phyloP scores from a whole-genome alignment of 768 basidiomycete genomes.

The Tulasnella sp. region DNA sequence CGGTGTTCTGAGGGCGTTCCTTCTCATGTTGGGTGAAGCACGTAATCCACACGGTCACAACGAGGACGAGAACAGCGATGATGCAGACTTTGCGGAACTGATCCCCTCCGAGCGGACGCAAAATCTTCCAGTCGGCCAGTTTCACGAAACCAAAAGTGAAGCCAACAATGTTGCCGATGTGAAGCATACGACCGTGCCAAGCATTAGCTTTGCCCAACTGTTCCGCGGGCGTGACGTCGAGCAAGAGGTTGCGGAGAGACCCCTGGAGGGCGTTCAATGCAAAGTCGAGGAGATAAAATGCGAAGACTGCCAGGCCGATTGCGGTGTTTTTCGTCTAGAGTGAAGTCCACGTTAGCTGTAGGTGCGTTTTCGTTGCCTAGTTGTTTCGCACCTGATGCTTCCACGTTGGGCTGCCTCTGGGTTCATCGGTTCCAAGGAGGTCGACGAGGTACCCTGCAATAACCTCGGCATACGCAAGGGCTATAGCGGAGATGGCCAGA shows the following conservation, averaged over 20 bases:
- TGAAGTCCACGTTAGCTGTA: neutral
- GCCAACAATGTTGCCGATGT: conserved; percentile 95
- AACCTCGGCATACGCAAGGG: conserved; percentile 79
- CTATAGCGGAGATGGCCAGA: conserved; percentile 74
- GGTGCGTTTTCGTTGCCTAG: neutral
- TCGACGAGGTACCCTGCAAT: conserved; percentile 77
- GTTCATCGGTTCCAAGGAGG: conserved; percentile 69
- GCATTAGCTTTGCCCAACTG: conserved; percentile 95
- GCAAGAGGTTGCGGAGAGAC: conserved; percentile 87
- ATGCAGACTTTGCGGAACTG: conserved; percentile 98
- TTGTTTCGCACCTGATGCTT: conserved; percentile 56
- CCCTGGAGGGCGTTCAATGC: conserved; percentile 86
- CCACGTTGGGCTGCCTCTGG: conserved; percentile 85
- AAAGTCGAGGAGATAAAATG: conserved; percentile 95
- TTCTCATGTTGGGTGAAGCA: conserved; percentile 75
- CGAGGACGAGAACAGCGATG: conserved; percentile 76
- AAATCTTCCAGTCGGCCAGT: conserved; percentile 74
- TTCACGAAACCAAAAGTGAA: conserved; percentile 74
- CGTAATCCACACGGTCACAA: conserved; percentile 82
- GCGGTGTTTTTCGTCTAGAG: conserved; percentile 66
- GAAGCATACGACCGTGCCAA: conserved; percentile 96
- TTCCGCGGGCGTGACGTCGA: conserved; percentile 86
- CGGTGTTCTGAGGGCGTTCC: conserved; percentile 52
- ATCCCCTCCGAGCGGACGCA: conserved; percentile 80
- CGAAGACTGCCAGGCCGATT: conserved; percentile 82